Evolutionary conservation across 192 early-diverging fungal genomes (phyloP), one percentile per base, ranked within the genome.

Genomic region (Martensiomyces pterosporus): DNA sequence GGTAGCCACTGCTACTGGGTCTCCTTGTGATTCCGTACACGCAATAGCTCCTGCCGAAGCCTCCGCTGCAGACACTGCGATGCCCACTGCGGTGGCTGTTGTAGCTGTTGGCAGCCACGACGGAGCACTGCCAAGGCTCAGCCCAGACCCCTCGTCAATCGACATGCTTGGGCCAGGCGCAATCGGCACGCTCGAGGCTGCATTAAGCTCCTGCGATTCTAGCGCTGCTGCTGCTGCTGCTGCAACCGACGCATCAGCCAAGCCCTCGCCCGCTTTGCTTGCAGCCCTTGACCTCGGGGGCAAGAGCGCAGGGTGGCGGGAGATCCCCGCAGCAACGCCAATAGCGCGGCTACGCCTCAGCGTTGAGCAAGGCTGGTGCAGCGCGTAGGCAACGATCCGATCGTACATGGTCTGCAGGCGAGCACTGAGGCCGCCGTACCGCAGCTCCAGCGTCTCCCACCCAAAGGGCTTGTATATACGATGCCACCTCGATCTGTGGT

Each of bases 391-490:
- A 8, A 82, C 69, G 19, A 88, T 75, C 7, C 80, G 78, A 38
- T 85, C 81, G 17, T 82, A 67, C 81, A 88, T 82, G 27, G 86
- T 84, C 43, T 77, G 52, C 23, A 88, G 43, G 2, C 86, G 73
- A 7, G 85, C 78, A 3, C 73, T 49, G 23, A 88, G 41, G 2
- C 85, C 89, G 35, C 90, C 90, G 62, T 93, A 93, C 23, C 90
- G 81, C 56, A 87, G 54, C 53, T 93, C 90, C 1, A 93, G 45
- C 0, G 87, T 80, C 51, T 93, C 90, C 81, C 87, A 84, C 5
- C 90, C 90, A 82, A 90, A 90, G 2, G 90, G 89, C 44, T 88
- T 87, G 59, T 87, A 87, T 41, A 80, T 85, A 39, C 75, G 64
- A 47, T 83, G 77, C 90, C 90, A 93, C 44, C 88, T 52, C 4